Base-by-base conservation (phyloP, 2,329 filamentous ascomycete species). In the Rutstroemia sp. region DNA sequence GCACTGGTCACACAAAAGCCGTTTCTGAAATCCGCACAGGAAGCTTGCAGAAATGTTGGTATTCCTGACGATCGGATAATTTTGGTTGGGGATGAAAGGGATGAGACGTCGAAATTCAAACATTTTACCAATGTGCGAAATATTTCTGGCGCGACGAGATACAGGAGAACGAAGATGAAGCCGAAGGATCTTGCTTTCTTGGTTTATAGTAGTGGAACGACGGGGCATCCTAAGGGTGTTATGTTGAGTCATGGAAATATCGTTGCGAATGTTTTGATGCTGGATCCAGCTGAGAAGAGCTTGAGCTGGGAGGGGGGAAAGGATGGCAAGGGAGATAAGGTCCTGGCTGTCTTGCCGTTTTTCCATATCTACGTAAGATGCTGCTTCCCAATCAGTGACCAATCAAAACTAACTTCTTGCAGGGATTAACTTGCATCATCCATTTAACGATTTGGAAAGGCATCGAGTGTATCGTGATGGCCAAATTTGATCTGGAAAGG, bases 211-310 rank as follows among this genome's bases (percentile, higher is more conserved):
- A 92, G 87, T 7, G 92, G 92, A 7, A 97, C 92, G 0, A 96
- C 92, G 0, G 92, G 92, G 2, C 75, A 91, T 51, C 92, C 92
- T 0, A 97, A 97, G 72, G 92, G 92, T 16, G 92, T 96, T 14
- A 88, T 89, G 81, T 76, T 96, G 34, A 87, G 83, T 7, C 92
- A 97, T 71, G 71, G 74, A 61, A 96, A 96, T 69, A 84, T 96
- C 58, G 81, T 95, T 10, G 75, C 89, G 58, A 95, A 96, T 70
- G 68, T 84, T 6, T 63, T 80, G 30, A 85, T 88, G 71, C 67
- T 78, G 27, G 69, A 70, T 1, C 67, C 72, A 25, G 73, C 78
- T 4, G 86, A 90, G 57, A 75, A 72, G 1, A 76, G 82, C 45
- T 69, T 88, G 54, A 75, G 72, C 19, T 81, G 81, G 69, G 74